Percentiles rank a stretch among this genome's conserved stretches.
Conservation (phyloP, 805 yeast species). For the Saturnispora bothae region DNA sequence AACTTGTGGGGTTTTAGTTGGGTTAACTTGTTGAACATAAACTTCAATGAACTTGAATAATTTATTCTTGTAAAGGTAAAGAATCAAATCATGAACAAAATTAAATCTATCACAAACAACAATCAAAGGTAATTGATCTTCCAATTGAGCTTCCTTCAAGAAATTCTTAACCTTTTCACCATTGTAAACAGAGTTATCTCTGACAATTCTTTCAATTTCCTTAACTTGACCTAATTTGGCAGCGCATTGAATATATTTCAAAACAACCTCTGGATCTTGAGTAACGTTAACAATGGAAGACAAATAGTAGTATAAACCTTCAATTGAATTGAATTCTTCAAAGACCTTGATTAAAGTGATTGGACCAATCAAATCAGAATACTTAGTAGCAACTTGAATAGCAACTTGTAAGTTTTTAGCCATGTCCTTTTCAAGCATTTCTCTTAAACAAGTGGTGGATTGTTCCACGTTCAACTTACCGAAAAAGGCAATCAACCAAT, state of each 20-base stretch:
- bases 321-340: conserved; percentile 85
- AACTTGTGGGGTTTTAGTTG: conserved; percentile 91
- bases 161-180: conserved; percentile 97
- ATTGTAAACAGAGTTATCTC: conserved; percentile 88
- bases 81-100: conserved; percentile 86
- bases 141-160: conserved; percentile 85
- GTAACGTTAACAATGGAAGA: conserved; percentile 89
- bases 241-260: conserved; percentile 93
- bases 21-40: conserved; percentile 95
- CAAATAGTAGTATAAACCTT: conserved; percentile 90
- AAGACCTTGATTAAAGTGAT: conserved; percentile 75
- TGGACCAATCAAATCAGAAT: conserved; percentile 87
- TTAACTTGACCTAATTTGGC: conserved; percentile 80
- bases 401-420: conserved; percentile 86
- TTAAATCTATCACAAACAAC: conserved; percentile 90
- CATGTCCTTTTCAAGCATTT: conserved; percentile 61
- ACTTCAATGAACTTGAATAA: conserved; percentile 95
- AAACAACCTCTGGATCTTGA: conserved; percentile 89
- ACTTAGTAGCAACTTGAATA: conserved; percentile 94
- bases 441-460: conserved; percentile 75
- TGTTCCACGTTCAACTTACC: conserved; percentile 94
- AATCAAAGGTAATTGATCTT: conserved; percentile 92
- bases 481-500: conserved; percentile 87
- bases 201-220: conserved; percentile 92
- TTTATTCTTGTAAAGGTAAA: conserved; percentile 90